Base-by-base conservation (phyloP, 805 yeast species). In the Candida argentea region DNA sequence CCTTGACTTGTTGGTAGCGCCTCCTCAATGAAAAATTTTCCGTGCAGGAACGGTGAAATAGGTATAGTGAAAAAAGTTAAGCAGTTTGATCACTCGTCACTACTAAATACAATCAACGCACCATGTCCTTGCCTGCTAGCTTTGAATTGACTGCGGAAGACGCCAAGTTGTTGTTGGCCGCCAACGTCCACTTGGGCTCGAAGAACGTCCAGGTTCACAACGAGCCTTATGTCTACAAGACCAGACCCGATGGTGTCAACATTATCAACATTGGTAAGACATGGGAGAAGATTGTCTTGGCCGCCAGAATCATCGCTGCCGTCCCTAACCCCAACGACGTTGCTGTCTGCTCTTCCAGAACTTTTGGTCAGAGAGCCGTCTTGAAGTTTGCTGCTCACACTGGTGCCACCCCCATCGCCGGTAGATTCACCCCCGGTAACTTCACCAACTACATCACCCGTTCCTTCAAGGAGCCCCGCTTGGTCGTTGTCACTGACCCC, bases 341-440 rank as follows among this genome's bases (percentile, higher is more conserved):
- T 61, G 97, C 87, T 64, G 97, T 95, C 55, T 85, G 93, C 59
- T 87, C 97, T 47, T 84, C 97, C 55, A 89, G 97, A 78, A 87
- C 96, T 55, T 89, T 83, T 73, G 99, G 98, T 63, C 99, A 91
- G 76, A 91, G 99, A 77, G 99, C 98, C 61, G 99, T 89, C 52
- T 80, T 91, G 69, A 91, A 91, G 76, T 91, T 81, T 62, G 96
- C 99, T 62, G 84, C 95, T 55, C 97, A 91, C 87, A 87, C 97
- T 55, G 97, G 97, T 70, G 95, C 98, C 52, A 89, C 97, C 52
- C 87, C 99, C 65, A 89, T 91, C 73, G 99, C 98, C 55, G 99
- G 99, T 73, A 86, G 99, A 76, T 91, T 91, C 83, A 91, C 98
- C 57, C 99, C 99, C 72, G 99, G 99, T 84, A 79, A 82, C 75